phyloP scores from a whole-genome alignment of 2,329 filamentous ascomycete genomes.

The Colletotrichum navitas region DNA sequence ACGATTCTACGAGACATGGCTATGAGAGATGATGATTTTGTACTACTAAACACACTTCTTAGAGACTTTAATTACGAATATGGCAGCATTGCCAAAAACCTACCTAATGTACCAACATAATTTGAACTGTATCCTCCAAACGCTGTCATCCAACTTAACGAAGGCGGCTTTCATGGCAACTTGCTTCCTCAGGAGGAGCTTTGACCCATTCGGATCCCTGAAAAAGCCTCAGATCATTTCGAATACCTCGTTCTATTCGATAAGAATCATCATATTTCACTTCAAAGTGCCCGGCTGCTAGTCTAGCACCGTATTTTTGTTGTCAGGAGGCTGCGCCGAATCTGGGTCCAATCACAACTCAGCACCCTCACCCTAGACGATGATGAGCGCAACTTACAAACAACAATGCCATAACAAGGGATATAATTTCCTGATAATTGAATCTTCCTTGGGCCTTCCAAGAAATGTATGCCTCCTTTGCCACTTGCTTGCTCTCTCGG shows the following conservation, averaged over 20 bases:
- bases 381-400: background rate
- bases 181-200: background rate
- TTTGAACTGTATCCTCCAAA: background rate
- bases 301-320: background rate
- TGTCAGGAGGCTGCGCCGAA: background rate
- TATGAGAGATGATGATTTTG: background rate
- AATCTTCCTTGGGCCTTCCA: fast-evolving
- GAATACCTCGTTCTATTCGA: background rate
- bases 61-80: background rate
- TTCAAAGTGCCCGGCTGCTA: background rate
- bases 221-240: background rate
- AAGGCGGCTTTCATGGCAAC: background rate
- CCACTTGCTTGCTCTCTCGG: too few species aligned
- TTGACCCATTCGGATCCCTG: background rate
- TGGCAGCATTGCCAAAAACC: too few species aligned
- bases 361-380: too few species aligned
- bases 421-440: background rate
- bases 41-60: background rate
- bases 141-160: background rate
- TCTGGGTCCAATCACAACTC: background rate
- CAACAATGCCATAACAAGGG: too few species aligned
- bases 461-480: background rate
- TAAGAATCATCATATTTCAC: too few species aligned
- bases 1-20: slow-evolving; percentile 76
- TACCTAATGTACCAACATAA: background rate